Conservation (phyloP, 1,284 basidiomycete species). For the Bondarzewia mesenterica region DNA sequence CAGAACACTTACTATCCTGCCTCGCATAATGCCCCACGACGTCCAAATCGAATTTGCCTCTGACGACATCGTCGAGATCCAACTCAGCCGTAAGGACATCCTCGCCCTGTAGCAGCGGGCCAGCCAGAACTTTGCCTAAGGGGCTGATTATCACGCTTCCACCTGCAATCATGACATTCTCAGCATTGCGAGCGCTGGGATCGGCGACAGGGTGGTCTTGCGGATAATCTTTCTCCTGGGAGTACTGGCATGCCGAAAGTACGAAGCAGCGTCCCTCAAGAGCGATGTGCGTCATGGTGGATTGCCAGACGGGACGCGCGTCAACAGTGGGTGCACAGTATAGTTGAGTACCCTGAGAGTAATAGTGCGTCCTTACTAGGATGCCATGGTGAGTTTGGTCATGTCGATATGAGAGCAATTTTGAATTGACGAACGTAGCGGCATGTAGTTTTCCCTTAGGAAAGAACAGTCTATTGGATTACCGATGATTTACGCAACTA, state of each 20-base stretch:
- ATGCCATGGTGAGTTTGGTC: not conserved
- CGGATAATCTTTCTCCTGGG: conserved; percentile 56
- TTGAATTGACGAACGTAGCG: conserved; percentile 43
- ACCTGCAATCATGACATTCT: conserved; percentile 60
- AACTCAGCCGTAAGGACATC: conserved; percentile 60
- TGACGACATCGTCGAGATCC: conserved; percentile 49
- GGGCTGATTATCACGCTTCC: conserved; percentile 66
- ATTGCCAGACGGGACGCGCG: conserved; percentile 52
- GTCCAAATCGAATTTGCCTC: conserved; percentile 71
- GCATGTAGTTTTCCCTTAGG: conserved; percentile 72
- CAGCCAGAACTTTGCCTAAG: conserved; percentile 59
- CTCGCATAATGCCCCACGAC: conserved; percentile 63
- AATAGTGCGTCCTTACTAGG: conserved; percentile 55
- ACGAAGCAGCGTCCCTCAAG: conserved; percentile 75
- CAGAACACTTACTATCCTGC: conserved; percentile 41
- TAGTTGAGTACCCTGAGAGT: conserved; percentile 52
- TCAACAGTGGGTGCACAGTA: conserved; percentile 73
- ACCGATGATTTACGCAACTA: not conserved
- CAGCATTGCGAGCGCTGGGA: conserved; percentile 29
- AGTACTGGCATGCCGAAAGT: conserved; percentile 56
- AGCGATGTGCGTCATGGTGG: conserved; percentile 67
- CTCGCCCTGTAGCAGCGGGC: conserved; percentile 53
- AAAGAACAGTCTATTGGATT: not conserved
- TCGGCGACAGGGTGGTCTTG: conserved; percentile 41
- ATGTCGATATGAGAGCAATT: not conserved